Percentiles rank a stretch among this genome's conserved stretches.
Conservation (phyloP, 768 basidiomycete species). For the Rhodotorula diobovata region DNA sequence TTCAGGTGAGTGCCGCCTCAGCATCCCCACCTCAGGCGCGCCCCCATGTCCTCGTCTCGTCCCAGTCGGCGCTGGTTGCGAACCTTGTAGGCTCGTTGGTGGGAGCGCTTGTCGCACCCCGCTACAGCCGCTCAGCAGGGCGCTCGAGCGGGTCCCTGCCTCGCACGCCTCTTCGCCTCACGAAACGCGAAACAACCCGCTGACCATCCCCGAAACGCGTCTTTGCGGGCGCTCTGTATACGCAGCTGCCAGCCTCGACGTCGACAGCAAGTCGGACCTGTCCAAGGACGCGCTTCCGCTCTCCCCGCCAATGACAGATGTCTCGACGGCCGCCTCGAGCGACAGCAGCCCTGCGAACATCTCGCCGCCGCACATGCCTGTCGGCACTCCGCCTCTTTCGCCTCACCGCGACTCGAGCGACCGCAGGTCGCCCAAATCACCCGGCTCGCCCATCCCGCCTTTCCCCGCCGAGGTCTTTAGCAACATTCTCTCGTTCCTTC, state of each 20-base stretch:
- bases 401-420: background rate
- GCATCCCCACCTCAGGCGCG: no score
- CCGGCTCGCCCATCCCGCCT: conserved; percentile 15
- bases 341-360: conserved; percentile 13
- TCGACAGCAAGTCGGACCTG: background rate
- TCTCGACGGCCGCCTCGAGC: background rate
- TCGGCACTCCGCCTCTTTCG: conserved; percentile 14
- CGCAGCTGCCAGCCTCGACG: background rate
- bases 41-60: no score
- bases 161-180: no score
- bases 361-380: background rate
- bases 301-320: conserved; percentile 27
- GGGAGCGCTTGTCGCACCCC: no score
- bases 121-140: no score
- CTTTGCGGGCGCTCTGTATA: background rate
- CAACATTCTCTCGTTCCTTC: conserved; percentile 14
- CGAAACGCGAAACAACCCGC: no score
- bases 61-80: no score
- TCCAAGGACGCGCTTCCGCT: conserved; percentile 11
- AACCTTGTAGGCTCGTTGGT: no score
- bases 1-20: background rate
- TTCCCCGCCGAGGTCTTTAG: conserved; percentile 33
- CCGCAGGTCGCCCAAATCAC: background rate
- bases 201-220: background rate
- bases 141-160: no score